phyloP scores from a whole-genome alignment of 208 protist species.

The Trypanosoma avium region DNA sequence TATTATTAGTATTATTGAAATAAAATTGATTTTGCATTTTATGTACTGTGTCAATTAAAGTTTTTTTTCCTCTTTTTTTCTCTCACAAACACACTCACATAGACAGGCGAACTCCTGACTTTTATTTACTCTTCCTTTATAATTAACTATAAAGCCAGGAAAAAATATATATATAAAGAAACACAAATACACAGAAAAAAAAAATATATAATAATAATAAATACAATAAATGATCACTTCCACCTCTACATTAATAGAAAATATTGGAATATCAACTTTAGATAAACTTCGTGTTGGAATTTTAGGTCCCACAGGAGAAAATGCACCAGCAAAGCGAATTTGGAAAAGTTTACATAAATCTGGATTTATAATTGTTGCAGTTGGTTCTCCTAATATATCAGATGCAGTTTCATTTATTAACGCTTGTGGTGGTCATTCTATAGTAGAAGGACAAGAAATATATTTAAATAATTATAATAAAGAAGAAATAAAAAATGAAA shows the following conservation, averaged over 20 bases:
- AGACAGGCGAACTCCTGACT: too few species aligned
- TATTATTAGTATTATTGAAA: background rate
- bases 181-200: slow-evolving; percentile 3
- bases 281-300: slow-evolving; percentile 6
- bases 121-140: background rate
- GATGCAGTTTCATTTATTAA: slow-evolving; percentile 11
- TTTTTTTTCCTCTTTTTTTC: too few species aligned
- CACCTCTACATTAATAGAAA: background rate
- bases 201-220: background rate
- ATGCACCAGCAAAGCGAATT: background rate
- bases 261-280: background rate
- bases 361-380: slow-evolving; percentile 3
- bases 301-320: background rate
- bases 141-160: background rate
- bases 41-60: too few species aligned
- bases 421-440: background rate
- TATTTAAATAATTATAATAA: background rate
- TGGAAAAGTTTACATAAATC: slow-evolving; percentile 3
- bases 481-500: background rate
- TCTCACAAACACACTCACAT: too few species aligned
- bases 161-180: background rate
- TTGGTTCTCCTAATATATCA: background rate
- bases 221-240: background rate
- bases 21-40: too few species aligned
- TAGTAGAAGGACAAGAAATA: background rate